Evolutionary conservation across 306 rosid species (phyloP).

Genomic region (Myrica gale): DNA sequence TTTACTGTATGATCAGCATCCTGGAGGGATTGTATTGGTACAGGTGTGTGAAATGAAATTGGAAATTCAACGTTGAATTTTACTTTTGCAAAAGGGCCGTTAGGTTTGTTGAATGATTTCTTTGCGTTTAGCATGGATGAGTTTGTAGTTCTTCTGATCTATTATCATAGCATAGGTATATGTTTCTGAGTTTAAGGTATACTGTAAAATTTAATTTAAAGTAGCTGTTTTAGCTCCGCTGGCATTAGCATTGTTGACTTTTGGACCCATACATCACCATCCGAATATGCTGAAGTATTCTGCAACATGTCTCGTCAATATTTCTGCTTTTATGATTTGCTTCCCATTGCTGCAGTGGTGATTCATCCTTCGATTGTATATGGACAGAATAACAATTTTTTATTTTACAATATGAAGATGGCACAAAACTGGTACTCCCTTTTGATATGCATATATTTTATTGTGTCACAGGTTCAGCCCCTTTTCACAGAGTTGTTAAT

Average conservation of each 20-base stretch:
- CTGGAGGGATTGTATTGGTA: conserved; percentile 72
- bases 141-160: neutral
- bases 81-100: neutral
- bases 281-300: neutral
- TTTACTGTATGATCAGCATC: conserved; percentile 78
- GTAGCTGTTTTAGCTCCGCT: neutral
- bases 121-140: neutral
- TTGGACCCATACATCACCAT: neutral
- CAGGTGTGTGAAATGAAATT: conserved; percentile 49
- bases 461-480: conserved; percentile 65
- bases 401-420: conserved; percentile 4
- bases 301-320: neutral
- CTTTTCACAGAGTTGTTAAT: conserved; percentile 60
- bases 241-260: neutral
- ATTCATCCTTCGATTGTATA: conserved; percentile 4
- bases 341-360: neutral
- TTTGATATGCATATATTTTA: conserved; percentile 12
- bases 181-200: neutral
- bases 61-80: neutral
- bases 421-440: neutral
- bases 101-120: neutral
- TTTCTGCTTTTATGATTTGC: neutral
- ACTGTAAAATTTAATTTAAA: neutral
- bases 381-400: conserved; percentile 15
- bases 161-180: too few species aligned